These are phyloP conservation scores for Fusarium duplospermum DNA, from an alignment of 2,329 filamentous ascomycete genomes.

Conservation along the genomic window DNA sequence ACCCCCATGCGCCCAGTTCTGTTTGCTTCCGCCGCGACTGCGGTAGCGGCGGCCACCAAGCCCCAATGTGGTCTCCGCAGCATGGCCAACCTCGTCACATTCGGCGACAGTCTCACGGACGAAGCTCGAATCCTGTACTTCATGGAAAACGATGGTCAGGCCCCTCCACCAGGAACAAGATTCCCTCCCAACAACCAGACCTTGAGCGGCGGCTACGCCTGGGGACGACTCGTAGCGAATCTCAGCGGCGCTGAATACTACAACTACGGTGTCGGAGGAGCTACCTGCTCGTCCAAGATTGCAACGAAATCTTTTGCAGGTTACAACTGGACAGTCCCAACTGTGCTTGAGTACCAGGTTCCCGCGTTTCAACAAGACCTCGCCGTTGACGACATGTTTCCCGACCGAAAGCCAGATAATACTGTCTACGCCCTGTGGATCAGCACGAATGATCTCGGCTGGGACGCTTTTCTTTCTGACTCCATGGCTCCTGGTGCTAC, in stretches of 20 bases:
- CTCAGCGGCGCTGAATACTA: background rate
- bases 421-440: background rate
- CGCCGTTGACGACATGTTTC: background rate
- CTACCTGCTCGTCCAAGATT: background rate
- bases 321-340: background rate
- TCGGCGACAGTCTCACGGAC: background rate
- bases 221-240: background rate
- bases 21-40: background rate
- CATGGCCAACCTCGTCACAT: background rate
- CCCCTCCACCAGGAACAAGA: background rate
- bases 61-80: background rate
- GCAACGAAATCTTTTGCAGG: background rate
- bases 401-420: background rate
- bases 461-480: background rate
- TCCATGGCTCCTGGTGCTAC: background rate
- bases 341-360: background rate
- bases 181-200: constrained; percentile 5
- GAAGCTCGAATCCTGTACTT: background rate
- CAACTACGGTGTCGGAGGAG: background rate
- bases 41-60: background rate
- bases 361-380: background rate
- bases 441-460: background rate
- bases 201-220: background rate
- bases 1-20: background rate
- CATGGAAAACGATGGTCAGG: background rate